phyloP scores from a whole-genome alignment of 257 asterid species.

The Capsicum baccatum region DNA sequence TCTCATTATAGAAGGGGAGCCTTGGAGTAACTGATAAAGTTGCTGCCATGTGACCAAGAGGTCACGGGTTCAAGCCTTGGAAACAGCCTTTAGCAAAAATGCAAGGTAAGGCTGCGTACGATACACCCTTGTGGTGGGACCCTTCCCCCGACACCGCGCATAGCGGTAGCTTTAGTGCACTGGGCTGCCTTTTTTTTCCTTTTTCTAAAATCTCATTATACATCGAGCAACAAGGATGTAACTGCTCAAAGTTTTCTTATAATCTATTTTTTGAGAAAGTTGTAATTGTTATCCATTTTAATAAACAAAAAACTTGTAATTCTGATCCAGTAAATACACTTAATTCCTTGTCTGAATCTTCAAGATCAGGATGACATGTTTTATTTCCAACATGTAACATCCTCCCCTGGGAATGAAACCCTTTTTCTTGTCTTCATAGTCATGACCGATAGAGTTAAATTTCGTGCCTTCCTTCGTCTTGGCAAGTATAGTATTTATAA shows the following conservation, averaged over 20 bases:
- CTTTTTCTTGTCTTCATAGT: not conserved
- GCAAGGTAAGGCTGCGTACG: too few relatives aligned
- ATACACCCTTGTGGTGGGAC: too few relatives aligned
- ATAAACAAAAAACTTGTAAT: not conserved
- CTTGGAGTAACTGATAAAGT: too few relatives aligned
- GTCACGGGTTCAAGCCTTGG: too few relatives aligned
- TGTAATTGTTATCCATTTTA: not conserved
- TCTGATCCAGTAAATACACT: not conserved
- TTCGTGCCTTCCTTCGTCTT: not conserved
- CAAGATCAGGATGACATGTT: not conserved
- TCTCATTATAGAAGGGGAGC: too few relatives aligned
- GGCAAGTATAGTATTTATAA: not conserved
- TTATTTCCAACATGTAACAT: not conserved
- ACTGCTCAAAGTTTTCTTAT: slow-evolving; percentile 9
- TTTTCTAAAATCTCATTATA: slow-evolving; percentile 13
- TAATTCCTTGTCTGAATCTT: not conserved
- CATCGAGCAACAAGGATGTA: slow-evolving; percentile 4
- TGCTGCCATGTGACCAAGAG: too few relatives aligned
- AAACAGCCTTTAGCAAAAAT: too few relatives aligned
- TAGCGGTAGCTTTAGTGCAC: too few relatives aligned
- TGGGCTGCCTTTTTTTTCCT: too few relatives aligned
- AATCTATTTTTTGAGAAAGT: not conserved
- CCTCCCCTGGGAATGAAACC: not conserved
- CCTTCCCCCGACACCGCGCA: too few relatives aligned
- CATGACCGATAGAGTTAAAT: not conserved